phyloP scores from a whole-genome alignment of 768 basidiomycete genomes.

The Epithele typhae region DNA sequence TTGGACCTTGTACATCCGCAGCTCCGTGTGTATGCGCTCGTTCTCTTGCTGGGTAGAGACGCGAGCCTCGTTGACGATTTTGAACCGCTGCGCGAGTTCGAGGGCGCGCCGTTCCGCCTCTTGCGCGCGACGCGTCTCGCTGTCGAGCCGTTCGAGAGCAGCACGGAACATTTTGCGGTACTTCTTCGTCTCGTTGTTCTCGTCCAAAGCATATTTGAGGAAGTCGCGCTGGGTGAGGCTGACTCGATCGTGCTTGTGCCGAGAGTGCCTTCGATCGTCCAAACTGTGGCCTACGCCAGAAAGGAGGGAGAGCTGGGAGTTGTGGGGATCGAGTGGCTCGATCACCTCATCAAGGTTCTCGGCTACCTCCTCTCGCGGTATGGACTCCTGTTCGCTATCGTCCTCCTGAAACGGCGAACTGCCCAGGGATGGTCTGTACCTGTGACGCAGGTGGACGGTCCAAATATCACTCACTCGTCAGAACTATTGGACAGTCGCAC shows the following conservation, averaged over 20 bases:
- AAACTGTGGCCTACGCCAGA: constrained; percentile 8
- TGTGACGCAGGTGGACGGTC: neutral
- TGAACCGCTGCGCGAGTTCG: constrained; percentile 40
- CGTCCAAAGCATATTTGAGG: constrained; percentile 20
- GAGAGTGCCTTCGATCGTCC: constrained; percentile 10
- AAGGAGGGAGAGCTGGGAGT: constrained; percentile 10
- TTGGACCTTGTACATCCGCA: constrained; percentile 42
- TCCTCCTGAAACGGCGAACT: constrained; percentile 14
- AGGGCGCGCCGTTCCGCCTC: constrained; percentile 44
- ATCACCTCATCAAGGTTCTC: neutral
- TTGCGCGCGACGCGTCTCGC: constrained; percentile 38
- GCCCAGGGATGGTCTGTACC: neutral
- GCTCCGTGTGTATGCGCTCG: constrained; percentile 35
- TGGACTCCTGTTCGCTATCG: constrained; percentile 9
- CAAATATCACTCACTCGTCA: constrained; percentile 9
- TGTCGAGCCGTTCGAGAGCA: constrained; percentile 32
- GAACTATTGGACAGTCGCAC: constrained; percentile 12
- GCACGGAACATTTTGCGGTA: constrained; percentile 22
- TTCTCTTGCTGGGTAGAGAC: constrained; percentile 35
- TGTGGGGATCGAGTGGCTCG: constrained; percentile 8
- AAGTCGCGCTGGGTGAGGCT: constrained; percentile 19
- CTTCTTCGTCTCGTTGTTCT: constrained; percentile 23
- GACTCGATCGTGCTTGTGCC: constrained; percentile 15
- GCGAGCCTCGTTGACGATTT: constrained; percentile 36
- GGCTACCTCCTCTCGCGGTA: neutral